Evolutionary conservation across 768 basidiomycete species (phyloP).

Genomic region (Hypsizygus marmoreus): DNA sequence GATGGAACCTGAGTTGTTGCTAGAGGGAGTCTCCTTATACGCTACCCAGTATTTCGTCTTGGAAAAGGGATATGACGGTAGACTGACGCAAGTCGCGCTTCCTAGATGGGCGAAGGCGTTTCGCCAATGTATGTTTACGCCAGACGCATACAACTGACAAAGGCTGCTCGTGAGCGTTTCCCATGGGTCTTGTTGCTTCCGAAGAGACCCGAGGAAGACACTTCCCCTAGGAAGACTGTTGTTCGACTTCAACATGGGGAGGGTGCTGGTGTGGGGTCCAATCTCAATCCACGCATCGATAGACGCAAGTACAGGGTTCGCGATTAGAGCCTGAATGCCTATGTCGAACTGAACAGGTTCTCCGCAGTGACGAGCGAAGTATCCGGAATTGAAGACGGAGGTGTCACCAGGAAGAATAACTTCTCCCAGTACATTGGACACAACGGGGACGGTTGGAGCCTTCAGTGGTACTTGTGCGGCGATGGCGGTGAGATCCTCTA

Average conservation of each 20-base stretch:
- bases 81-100: slow-evolving; percentile 41
- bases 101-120: slow-evolving; percentile 49
- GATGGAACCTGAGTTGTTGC: neutral
- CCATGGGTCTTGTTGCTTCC: slow-evolving; percentile 46
- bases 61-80: slow-evolving; percentile 69
- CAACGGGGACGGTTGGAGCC: slow-evolving; percentile 56
- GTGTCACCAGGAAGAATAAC: slow-evolving; percentile 55
- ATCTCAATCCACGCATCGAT: slow-evolving; percentile 64
- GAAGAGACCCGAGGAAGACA: slow-evolving; percentile 51
- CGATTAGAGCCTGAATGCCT: slow-evolving; percentile 45
- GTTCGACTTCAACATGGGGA: slow-evolving; percentile 57
- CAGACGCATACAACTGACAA: slow-evolving; percentile 47
- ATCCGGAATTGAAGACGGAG: slow-evolving; percentile 47
- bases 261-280: slow-evolving; percentile 59
- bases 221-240: slow-evolving; percentile 29
- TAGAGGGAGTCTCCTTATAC: slow-evolving; percentile 33
- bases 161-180: slow-evolving; percentile 47
- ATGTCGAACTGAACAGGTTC: slow-evolving; percentile 58
- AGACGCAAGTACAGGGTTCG: slow-evolving; percentile 22
- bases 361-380: slow-evolving; percentile 60
- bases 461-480: slow-evolving; percentile 37
- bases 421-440: slow-evolving; percentile 61
- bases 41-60: slow-evolving; percentile 58
- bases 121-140: slow-evolving; percentile 53
- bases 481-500: slow-evolving; percentile 47